These are phyloP conservation scores for Mariannaea sp. DNA, from an alignment of 2,329 filamentous ascomycete genomes.

Conservation along the genomic window DNA sequence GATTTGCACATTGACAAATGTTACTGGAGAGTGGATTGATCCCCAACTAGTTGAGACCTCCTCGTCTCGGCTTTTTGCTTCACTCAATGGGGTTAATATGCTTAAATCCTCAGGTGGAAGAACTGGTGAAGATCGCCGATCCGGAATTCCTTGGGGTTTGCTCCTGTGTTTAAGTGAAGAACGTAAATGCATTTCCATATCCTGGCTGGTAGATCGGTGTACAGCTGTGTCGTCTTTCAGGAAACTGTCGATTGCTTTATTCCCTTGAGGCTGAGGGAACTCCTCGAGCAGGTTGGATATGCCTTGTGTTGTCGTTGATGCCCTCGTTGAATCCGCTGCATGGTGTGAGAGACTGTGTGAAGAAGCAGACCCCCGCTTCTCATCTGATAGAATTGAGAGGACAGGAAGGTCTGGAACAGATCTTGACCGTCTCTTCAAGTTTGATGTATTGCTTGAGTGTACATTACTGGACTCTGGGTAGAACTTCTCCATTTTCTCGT, in stretches of 20 bases:
- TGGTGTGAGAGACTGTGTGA: constrained; percentile 4
- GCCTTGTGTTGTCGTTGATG: constrained; percentile 10
- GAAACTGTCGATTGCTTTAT: not conserved
- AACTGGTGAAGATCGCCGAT: constrained; percentile 57
- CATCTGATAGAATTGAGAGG: constrained; percentile 17
- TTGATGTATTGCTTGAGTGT: constrained; percentile 18
- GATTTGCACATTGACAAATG: constrained; percentile 50
- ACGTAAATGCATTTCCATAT: constrained; percentile 9
- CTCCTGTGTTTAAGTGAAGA: constrained; percentile 12
- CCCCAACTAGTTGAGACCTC: constrained; percentile 54
- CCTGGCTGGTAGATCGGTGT: constrained; percentile 2
- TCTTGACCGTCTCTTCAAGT: constrained; percentile 35
- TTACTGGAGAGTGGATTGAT: constrained; percentile 55
- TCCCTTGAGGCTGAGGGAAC: constrained; percentile 10
- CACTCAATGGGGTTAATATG: constrained; percentile 42
- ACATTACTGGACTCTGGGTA: constrained; percentile 46
- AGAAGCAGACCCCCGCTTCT: constrained; percentile 3
- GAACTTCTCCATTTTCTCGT: constrained; percentile 61
- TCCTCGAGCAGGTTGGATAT: constrained; percentile 19
- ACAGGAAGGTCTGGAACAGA: constrained; percentile 35
- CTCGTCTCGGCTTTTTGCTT: constrained; percentile 45
- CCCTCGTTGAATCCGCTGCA: constrained; percentile 11
- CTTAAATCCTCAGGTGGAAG: constrained; percentile 47
- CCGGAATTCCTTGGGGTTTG: constrained; percentile 37
- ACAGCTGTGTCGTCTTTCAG: constrained; percentile 30